Percentiles rank a stretch among this genome's conserved stretches.
Evolutionary conservation across 768 basidiomycete genomes (phyloP).

Genomic region (Saitozyma podzolica): DNA sequence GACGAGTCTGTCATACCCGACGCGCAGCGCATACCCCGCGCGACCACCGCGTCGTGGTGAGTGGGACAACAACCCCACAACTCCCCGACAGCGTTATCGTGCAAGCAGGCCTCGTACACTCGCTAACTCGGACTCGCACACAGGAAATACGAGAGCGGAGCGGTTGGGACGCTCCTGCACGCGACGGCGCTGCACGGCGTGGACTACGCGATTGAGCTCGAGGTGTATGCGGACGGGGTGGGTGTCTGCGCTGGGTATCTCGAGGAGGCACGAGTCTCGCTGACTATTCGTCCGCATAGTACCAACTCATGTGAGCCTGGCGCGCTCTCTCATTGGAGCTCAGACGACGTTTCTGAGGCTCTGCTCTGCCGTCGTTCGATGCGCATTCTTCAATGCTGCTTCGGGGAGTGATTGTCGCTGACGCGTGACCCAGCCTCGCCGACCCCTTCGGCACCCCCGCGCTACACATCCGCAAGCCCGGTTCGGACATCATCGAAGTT

Average conservation of each 20-base stretch:
- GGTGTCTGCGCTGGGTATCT: conserved; percentile 10
- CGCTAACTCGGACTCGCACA: not conserved
- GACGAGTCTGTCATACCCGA: conserved; percentile 81
- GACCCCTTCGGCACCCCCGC: conserved; percentile 91
- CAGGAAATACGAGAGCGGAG: conserved; percentile 86
- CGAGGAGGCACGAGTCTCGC: not conserved
- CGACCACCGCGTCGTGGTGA: conserved; percentile 85
- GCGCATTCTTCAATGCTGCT: not conserved
- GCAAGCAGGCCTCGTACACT: not conserved
- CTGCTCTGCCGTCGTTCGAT: not conserved
- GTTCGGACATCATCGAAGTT: conserved; percentile 47
- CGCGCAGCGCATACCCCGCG: conserved; percentile 88
- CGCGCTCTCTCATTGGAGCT: not conserved
- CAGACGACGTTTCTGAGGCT: not conserved
- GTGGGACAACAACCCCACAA: too few species aligned
- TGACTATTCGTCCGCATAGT: conserved; percentile 49
- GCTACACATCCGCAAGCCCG: conserved; percentile 67
- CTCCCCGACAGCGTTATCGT: too few species aligned
- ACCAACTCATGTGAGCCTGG: conserved; percentile 54
- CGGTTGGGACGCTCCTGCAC: conserved; percentile 87
- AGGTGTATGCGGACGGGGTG: conserved; percentile 83
- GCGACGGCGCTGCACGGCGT: conserved; percentile 82
- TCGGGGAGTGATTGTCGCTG: conserved; percentile 1
- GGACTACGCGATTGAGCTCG: conserved; percentile 89
- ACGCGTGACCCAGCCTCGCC: conserved; percentile 38